These are phyloP conservation scores for Arthroderma sp. DNA, from an alignment of 2,329 filamentous ascomycete species.

Conservation along the genomic window DNA sequence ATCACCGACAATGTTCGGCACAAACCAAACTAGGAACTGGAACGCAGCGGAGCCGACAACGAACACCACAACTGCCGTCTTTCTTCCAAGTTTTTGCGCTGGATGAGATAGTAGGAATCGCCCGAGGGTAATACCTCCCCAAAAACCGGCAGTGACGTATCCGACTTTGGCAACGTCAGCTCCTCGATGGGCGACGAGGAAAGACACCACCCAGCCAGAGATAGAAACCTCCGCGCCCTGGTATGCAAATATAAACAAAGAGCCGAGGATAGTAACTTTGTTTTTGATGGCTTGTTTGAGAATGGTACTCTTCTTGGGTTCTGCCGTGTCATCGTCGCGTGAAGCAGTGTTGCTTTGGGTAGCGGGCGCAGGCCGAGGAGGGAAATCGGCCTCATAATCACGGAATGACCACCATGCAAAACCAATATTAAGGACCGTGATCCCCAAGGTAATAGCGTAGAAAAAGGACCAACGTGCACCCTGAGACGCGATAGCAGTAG, in stretches of 20 bases:
- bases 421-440: constrained; percentile 44
- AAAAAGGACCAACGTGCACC: constrained; percentile 55
- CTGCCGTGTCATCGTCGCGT: constrained; percentile 19
- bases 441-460: constrained; percentile 52
- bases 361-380: constrained; percentile 29
- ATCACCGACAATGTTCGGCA: constrained; percentile 61
- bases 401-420: constrained; percentile 56
- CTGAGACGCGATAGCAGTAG: constrained; percentile 55
- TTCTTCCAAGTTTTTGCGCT: constrained; percentile 57
- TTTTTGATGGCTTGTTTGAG: constrained; percentile 39
- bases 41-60: constrained; percentile 50
- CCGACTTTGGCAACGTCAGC: constrained; percentile 60
- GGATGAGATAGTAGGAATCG: constrained; percentile 57
- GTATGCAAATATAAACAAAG: constrained; percentile 74
- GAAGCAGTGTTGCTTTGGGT: constrained; percentile 32
- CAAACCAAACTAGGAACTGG: constrained; percentile 64
- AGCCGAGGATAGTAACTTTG: constrained; percentile 55
- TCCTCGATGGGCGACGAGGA: constrained; percentile 58
- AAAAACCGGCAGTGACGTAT: constrained; percentile 61
- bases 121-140: constrained; percentile 61
- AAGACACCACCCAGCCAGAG: constrained; percentile 77
- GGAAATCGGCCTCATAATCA: constrained; percentile 51
- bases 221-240: constrained; percentile 75
- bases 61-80: constrained; percentile 51
- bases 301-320: constrained; percentile 17